Percentiles rank a stretch among this genome's conserved stretches.
Evolutionary conservation across 1,139 yeast species (phyloP).

Genomic region (Schizosaccharomyces versatilis): DNA sequence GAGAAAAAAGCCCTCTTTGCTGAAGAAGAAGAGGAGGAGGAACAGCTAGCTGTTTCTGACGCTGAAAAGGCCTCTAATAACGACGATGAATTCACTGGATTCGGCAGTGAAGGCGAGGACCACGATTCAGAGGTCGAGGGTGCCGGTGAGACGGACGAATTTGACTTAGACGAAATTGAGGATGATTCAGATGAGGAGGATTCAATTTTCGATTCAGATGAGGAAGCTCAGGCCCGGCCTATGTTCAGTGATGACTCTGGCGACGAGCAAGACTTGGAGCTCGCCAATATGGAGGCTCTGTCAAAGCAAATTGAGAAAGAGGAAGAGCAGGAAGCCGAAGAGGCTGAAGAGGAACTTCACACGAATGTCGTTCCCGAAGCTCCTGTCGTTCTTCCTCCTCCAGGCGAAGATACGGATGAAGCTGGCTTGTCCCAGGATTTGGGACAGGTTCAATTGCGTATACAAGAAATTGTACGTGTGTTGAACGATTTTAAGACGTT

Average conservation of each 20-base stretch:
- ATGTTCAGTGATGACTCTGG: constrained; percentile 75
- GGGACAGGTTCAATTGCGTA: constrained; percentile 69
- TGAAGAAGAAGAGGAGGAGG: not conserved
- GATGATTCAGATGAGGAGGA: constrained; percentile 21
- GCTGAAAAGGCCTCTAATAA: constrained; percentile 12
- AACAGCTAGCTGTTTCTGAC: constrained; percentile 17
- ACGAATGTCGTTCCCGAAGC: constrained; percentile 18
- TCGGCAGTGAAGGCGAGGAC: constrained; percentile 3
- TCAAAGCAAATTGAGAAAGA: constrained; percentile 36
- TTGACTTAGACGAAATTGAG: not conserved
- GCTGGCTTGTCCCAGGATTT: constrained; percentile 46
- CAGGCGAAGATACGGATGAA: constrained; percentile 32
- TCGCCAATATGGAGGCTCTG: constrained; percentile 65
- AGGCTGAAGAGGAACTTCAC: constrained; percentile 13
- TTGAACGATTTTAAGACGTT: constrained; percentile 70
- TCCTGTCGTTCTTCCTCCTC: constrained; percentile 22
- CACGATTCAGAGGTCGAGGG: constrained; percentile 2
- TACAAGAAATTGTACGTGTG: constrained; percentile 89
- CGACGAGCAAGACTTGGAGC: constrained; percentile 59
- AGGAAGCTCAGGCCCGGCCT: constrained; percentile 33
- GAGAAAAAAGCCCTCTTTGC: constrained; percentile 1
- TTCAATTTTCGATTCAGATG: constrained; percentile 52
- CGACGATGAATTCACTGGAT: constrained; percentile 28
- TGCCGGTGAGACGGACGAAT: constrained; percentile 6
- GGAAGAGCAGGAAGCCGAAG: constrained; percentile 15